Evolutionary conservation across 2,329 filamentous ascomycete genomes (phyloP).

Genomic region (Chalara sp.): DNA sequence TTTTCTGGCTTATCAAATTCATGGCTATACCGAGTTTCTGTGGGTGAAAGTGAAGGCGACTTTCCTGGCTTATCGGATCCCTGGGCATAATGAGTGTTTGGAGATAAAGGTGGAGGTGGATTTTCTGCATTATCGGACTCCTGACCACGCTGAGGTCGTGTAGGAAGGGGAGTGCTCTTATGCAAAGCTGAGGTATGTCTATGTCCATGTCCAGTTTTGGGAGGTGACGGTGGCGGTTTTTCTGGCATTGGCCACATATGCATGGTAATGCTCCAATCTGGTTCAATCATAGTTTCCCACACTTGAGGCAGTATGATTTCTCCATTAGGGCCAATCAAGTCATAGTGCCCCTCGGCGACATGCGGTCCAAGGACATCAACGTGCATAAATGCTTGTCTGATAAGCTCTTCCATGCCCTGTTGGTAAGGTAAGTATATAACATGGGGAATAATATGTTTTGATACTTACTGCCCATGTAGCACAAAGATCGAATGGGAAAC

Average conservation of each 20-base stretch:
- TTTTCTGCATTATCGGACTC: too few relatives aligned
- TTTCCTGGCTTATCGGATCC: too few relatives aligned
- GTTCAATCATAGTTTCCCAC: constrained; percentile 72
- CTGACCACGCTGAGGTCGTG: too few relatives aligned
- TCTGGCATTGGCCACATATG: constrained; percentile 55
- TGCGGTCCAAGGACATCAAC: constrained; percentile 68
- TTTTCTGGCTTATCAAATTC: too few relatives aligned
- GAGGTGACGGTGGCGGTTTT: constrained; percentile 8
- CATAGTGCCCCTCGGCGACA: constrained; percentile 70
- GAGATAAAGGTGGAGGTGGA: too few relatives aligned
- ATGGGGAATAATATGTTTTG: background rate
- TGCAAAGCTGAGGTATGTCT: too few relatives aligned
- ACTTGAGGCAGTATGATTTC: constrained; percentile 73
- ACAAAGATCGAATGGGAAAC: constrained; percentile 81
- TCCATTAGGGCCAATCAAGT: constrained; percentile 67
- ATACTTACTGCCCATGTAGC: constrained; percentile 70
- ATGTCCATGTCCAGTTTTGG: constrained; percentile 9
- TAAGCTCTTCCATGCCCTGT: constrained; percentile 79
- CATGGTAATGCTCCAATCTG: constrained; percentile 64
- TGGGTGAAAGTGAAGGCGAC: too few relatives aligned
- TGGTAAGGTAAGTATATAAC: background rate
- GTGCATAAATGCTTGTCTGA: constrained; percentile 72
- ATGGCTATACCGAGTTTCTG: too few relatives aligned
- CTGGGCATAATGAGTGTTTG: too few relatives aligned
- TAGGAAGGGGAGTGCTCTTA: too few relatives aligned